Evolutionary conservation across 805 yeast species (phyloP).

Genomic region (Peterozyma xylosa): DNA sequence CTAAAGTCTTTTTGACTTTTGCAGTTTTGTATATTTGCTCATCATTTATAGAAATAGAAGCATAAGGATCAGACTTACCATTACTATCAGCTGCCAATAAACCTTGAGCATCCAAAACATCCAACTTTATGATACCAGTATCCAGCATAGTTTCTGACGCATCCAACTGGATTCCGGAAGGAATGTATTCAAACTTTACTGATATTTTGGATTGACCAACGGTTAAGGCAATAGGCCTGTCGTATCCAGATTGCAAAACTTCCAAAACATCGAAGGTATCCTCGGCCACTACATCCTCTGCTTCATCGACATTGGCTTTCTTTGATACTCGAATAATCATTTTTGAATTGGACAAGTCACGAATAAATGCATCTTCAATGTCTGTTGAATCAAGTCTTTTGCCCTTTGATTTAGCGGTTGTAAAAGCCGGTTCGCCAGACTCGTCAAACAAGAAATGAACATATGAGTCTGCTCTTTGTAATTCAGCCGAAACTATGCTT

Average conservation of each 20-base stretch:
- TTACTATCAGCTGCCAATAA: slow-evolving; percentile 57
- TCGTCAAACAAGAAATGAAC: slow-evolving; percentile 65
- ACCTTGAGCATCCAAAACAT: slow-evolving; percentile 46
- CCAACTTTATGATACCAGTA: slow-evolving; percentile 56
- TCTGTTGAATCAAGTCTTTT: slow-evolving; percentile 34
- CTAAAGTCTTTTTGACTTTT: slow-evolving; percentile 55
- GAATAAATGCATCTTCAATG: slow-evolving; percentile 53
- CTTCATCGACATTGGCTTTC: slow-evolving; percentile 35
- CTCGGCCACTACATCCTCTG: slow-evolving; percentile 45
- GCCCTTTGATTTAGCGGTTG: slow-evolving; percentile 40
- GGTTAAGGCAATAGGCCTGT: slow-evolving; percentile 35
- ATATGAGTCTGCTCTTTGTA: slow-evolving; percentile 38
- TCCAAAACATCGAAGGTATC: slow-evolving; percentile 42
- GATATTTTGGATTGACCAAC: slow-evolving; percentile 31
- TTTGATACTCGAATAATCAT: slow-evolving; percentile 51
- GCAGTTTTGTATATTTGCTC: slow-evolving; percentile 48
- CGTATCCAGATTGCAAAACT: slow-evolving; percentile 41
- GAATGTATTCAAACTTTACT: slow-evolving; percentile 53
- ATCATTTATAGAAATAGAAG: slow-evolving; percentile 45
- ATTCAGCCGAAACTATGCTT: slow-evolving; percentile 41
- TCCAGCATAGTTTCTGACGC: slow-evolving; percentile 57
- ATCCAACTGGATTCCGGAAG: slow-evolving; percentile 46
- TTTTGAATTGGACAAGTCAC: slow-evolving; percentile 62
- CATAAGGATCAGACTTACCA: slow-evolving; percentile 74
- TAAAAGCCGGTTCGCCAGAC: slow-evolving; percentile 47